Percentiles rank a stretch among this genome's conserved stretches.
These are phyloP conservation scores for Ceratobasidium sp. DNA, from an alignment of 1,284 basidiomycete species.

Conservation along the genomic window DNA sequence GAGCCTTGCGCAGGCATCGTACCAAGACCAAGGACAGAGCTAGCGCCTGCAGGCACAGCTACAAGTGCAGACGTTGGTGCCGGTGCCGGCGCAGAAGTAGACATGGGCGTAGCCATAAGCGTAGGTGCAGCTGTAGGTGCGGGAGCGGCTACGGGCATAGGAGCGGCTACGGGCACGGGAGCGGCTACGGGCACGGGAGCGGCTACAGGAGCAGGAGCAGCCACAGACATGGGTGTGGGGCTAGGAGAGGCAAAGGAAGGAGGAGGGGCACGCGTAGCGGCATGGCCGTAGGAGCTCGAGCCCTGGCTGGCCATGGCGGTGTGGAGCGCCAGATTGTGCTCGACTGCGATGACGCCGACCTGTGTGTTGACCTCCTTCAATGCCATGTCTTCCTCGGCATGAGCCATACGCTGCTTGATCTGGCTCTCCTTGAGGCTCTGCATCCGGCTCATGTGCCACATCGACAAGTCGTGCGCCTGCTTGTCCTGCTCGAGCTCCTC, in stretches of 20 bases:
- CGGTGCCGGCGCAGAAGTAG: too few relatives aligned
- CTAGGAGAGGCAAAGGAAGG: background rate
- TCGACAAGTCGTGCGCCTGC: background rate
- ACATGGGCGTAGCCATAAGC: background rate
- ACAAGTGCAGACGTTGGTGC: background rate
- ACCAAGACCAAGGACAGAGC: background rate
- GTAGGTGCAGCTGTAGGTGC: background rate
- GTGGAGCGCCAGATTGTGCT: background rate
- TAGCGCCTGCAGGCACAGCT: background rate
- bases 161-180: background rate
- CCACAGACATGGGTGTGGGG: background rate
- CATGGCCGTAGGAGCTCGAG: background rate
- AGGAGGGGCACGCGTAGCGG: background rate
- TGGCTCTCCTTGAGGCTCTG: background rate
- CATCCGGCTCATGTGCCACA: background rate
- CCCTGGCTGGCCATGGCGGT: background rate
- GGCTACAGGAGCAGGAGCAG: background rate
- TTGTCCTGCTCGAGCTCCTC: background rate
- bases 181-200: background rate
- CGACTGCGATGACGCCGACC: background rate
- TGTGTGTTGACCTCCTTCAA: background rate
- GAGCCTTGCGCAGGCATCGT: background rate
- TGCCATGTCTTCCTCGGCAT: background rate
- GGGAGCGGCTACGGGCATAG: background rate
- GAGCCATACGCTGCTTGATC: background rate